Conservation (phyloP, 257 asterid species). For the Solanum ossicruentum region DNA sequence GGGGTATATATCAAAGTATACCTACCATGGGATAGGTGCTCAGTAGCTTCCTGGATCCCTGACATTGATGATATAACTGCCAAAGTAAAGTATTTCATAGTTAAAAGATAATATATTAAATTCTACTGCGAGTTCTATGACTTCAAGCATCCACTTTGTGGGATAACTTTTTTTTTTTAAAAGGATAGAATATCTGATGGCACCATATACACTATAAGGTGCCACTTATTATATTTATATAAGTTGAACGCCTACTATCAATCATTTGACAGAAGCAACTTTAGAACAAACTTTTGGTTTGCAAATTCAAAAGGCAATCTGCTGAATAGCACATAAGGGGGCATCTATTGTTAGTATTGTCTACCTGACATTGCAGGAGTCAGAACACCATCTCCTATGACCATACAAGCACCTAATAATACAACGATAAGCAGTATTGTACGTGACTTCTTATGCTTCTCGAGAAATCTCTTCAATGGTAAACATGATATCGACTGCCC, state of each 20-base stretch:
- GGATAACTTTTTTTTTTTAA: too few relatives aligned
- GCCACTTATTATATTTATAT: background rate
- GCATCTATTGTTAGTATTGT: background rate
- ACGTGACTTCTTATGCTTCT: constrained; percentile 62
- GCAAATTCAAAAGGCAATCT: background rate
- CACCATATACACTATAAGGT: background rate
- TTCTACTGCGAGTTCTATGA: background rate
- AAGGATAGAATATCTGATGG: background rate
- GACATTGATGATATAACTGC: constrained; percentile 40
- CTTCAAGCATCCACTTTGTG: background rate
- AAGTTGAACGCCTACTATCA: background rate
- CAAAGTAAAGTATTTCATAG: constrained; percentile 1
- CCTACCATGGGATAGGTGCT: constrained; percentile 17
- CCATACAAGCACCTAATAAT: constrained; percentile 51
- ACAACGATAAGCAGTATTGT: constrained; percentile 70
- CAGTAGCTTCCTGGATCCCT: constrained; percentile 23
- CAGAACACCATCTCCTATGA: constrained; percentile 49
- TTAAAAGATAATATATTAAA: background rate
- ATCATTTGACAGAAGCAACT: background rate
- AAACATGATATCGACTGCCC: constrained; percentile 44
- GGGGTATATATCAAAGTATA: background rate
- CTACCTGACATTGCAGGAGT: constrained; percentile 67
- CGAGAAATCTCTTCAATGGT: constrained; percentile 63
- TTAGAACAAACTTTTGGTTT: background rate
- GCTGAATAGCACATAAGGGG: background rate